Conservation (phyloP, 768 basidiomycete species). For the Hygrophorus russula region DNA sequence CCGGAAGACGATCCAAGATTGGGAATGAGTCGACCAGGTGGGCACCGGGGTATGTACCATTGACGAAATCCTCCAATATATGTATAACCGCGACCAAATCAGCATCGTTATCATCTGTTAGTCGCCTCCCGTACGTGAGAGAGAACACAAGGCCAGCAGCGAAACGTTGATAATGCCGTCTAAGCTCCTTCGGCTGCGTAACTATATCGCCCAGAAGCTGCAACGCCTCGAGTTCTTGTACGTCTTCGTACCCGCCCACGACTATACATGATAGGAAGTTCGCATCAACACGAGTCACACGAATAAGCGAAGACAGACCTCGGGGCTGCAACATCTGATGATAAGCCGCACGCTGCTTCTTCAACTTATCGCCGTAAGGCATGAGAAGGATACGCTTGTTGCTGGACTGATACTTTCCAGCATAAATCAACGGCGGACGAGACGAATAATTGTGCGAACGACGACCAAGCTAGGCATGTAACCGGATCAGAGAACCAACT, state of each 20-base stretch:
- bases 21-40: slow-evolving; percentile 10
- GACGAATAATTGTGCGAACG: too few species aligned
- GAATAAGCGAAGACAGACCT: too few species aligned
- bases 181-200: not conserved
- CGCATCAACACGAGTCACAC: too few species aligned
- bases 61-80: slow-evolving; percentile 15
- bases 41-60: slow-evolving; percentile 11
- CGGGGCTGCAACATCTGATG: too few species aligned
- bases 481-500: too few species aligned
- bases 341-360: too few species aligned
- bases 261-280: not conserved
- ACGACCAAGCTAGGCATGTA: too few species aligned
- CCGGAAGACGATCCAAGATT: slow-evolving; percentile 7
- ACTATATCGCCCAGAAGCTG: not conserved
- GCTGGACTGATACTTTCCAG: too few species aligned
- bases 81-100: slow-evolving; percentile 12
- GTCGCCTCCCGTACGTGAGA: slow-evolving; percentile 13
- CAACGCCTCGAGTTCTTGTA: not conserved
- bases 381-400: too few species aligned
- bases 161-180: slow-evolving; percentile 9
- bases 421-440: too few species aligned
- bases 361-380: too few species aligned
- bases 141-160: slow-evolving; percentile 12
- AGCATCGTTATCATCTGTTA: slow-evolving; percentile 12
- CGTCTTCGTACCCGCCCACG: not conserved